phyloP scores from a whole-genome alignment of 2,329 filamentous ascomycete genomes.

The Raffaelea ambrosiae region DNA sequence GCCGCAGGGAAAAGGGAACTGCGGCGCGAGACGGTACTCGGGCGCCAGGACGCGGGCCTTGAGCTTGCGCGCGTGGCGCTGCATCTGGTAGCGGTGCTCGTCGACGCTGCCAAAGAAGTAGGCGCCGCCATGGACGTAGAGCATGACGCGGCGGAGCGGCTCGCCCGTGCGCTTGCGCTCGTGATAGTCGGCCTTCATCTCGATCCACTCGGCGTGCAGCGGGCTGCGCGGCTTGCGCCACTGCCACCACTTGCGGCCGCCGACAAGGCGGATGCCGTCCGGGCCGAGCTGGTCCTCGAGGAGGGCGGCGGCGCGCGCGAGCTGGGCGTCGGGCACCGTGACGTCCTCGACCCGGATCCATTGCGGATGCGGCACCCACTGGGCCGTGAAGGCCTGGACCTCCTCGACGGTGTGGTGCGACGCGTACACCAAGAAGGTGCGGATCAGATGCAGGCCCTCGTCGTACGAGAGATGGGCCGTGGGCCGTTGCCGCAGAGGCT shows the following conservation, averaged over 20 bases:
- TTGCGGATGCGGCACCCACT: constrained; percentile 82
- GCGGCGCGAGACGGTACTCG: constrained; percentile 77
- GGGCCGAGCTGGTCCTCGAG: constrained; percentile 69
- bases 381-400: constrained; percentile 79
- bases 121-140: constrained; percentile 90
- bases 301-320: constrained; percentile 57
- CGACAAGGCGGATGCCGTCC: constrained; percentile 65
- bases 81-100: constrained; percentile 96
- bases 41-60: constrained; percentile 85
- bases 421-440: constrained; percentile 75
- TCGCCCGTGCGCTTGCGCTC: constrained; percentile 56
- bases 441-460: constrained; percentile 80
- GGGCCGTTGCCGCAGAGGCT: constrained; percentile 66
- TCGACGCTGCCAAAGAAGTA: constrained; percentile 96
- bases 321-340: constrained; percentile 53
- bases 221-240: constrained; percentile 63
- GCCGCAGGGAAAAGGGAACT: constrained; percentile 93
- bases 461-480: constrained; percentile 91
- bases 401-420: constrained; percentile 90
- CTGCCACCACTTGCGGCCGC: constrained; percentile 82
- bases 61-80: constrained; percentile 88
- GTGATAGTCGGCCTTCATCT: constrained; percentile 78
- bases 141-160: constrained; percentile 66
- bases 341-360: constrained; percentile 77
- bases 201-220: constrained; percentile 86